Base-by-base conservation (phyloP, 352 stramenopile genomes). In the Phytophthora pini region DNA sequence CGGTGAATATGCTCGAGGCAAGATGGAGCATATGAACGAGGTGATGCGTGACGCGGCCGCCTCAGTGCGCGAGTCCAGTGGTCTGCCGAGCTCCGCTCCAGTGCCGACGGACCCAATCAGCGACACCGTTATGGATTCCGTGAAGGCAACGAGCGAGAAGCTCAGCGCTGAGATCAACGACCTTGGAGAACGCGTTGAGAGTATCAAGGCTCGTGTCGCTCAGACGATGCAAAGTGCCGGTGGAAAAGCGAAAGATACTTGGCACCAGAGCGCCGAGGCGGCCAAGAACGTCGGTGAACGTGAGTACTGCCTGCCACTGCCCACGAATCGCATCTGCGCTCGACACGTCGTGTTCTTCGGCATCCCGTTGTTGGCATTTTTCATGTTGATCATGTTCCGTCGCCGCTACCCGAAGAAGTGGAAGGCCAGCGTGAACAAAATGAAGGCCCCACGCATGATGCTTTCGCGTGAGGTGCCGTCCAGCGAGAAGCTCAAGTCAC, bases 401-500 rank as follows among this genome's bases (percentile, higher is more conserved):
- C 82, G 82, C 24, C 82, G 75, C 24, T 88, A 91, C 64, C 82
- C 84, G 29, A 85, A 91, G 49, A 80, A 83, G 49, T 93, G 82
- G 82, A 79, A 80, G 2, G 76, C 76, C 0, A 63, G 74, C 38
- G 76, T 90, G 65, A 72, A 84, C 51, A 82, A 74, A 53, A 68
- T 92, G 17, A 67, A 75, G 39, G 57, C 61, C 32, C 79, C 87
- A 48, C 72, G 79, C 27, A 67, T 74, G 34, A 72, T 71, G 26
- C 40, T 93, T 47, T 72, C 75, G 44, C 74, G 68, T 36, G 82
- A 86, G 32, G 57, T 77, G 62, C 56, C 68, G 29, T 54, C 60
- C 11, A 64, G 17, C 41, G 65, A 78, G n/a, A 80, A 86, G 52
- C 65, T 88, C 40, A 53, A 74, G 53, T 43, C 44, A 9, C 34